phyloP scores from a whole-genome alignment of 306 rosid genomes.

The Styphnolobium japonicum region DNA sequence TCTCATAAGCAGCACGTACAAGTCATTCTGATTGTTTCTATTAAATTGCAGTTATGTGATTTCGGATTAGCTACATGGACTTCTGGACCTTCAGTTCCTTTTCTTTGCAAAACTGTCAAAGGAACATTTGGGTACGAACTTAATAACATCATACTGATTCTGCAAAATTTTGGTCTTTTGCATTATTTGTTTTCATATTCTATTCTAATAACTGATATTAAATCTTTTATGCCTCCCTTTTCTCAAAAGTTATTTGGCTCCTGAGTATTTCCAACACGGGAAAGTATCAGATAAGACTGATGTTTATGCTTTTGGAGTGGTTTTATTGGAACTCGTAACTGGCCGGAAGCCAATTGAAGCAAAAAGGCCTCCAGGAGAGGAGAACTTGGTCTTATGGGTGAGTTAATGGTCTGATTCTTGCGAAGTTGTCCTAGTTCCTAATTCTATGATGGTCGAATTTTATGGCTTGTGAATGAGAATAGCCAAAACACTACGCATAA shows the following conservation, averaged over 20 bases:
- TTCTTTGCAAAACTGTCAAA: slow-evolving; percentile 85
- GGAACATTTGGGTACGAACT: slow-evolving; percentile 86
- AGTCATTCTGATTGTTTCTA: slow-evolving; percentile 1
- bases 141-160: background rate
- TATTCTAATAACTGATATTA: slow-evolving; percentile 2
- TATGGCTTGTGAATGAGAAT: slow-evolving; percentile 16
- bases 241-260: slow-evolving; percentile 73
- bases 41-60: slow-evolving; percentile 63
- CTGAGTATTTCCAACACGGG: slow-evolving; percentile 92
- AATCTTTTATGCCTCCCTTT: background rate
- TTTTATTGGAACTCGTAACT: slow-evolving; percentile 75
- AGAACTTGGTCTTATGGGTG: slow-evolving; percentile 81
- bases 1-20: background rate
- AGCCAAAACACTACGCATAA: background rate
- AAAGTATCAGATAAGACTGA: slow-evolving; percentile 83
- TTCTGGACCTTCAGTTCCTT: slow-evolving; percentile 81
- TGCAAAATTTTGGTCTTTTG: background rate
- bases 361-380: slow-evolving; percentile 64
- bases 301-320: slow-evolving; percentile 84
- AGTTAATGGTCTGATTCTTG: slow-evolving; percentile 27
- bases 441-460: background rate
- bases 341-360: slow-evolving; percentile 83
- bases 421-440: background rate
- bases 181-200: background rate
- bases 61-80: slow-evolving; percentile 94